Percentiles rank a stretch among this genome's conserved stretches.
These are phyloP conservation scores for Penicillium manginii DNA, from an alignment of 495 filamentous ascomycete species.

Conservation along the genomic window DNA sequence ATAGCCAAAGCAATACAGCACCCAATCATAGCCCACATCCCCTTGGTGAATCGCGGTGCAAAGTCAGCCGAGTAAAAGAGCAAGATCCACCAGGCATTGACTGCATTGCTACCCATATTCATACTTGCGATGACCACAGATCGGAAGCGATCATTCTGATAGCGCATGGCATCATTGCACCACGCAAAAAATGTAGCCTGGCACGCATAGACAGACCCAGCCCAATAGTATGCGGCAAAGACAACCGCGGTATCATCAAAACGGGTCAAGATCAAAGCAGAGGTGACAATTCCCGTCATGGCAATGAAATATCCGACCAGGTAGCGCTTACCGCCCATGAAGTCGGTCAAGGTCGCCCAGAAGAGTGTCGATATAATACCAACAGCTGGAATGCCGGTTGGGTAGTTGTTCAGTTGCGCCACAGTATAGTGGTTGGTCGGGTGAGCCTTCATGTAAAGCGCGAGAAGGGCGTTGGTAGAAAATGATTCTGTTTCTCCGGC, in stretches of 20 bases:
- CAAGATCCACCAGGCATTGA: constrained; percentile 66
- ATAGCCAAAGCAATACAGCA: constrained; percentile 52
- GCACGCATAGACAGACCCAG: constrained; percentile 58
- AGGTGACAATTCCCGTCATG: constrained; percentile 49
- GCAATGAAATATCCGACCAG: constrained; percentile 59
- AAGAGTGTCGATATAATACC: constrained; percentile 56
- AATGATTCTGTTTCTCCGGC: constrained; percentile 54
- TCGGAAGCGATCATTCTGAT: constrained; percentile 47
- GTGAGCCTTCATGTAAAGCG: constrained; percentile 35
- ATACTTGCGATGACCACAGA: constrained; percentile 57
- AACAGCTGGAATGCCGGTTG: constrained; percentile 50
- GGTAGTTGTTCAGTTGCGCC: constrained; percentile 52
- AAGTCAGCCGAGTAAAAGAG: constrained; percentile 63
- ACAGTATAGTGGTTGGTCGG: constrained; percentile 46
- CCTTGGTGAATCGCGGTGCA: constrained; percentile 61
- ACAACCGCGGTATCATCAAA: constrained; percentile 43
- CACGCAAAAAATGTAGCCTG: constrained; percentile 63
- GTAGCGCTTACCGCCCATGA: constrained; percentile 50
- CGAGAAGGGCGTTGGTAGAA: constrained; percentile 49
- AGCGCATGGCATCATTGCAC: constrained; percentile 61
- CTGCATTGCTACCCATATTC: constrained; percentile 59
- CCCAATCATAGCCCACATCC: constrained; percentile 64
- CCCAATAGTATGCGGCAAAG: constrained; percentile 59
- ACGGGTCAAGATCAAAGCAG: constrained; percentile 51
- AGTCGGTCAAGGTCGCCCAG: constrained; percentile 57